phyloP scores from a whole-genome alignment of 2,329 filamentous ascomycete genomes.

The Chrysoporthe cubensis region DNA sequence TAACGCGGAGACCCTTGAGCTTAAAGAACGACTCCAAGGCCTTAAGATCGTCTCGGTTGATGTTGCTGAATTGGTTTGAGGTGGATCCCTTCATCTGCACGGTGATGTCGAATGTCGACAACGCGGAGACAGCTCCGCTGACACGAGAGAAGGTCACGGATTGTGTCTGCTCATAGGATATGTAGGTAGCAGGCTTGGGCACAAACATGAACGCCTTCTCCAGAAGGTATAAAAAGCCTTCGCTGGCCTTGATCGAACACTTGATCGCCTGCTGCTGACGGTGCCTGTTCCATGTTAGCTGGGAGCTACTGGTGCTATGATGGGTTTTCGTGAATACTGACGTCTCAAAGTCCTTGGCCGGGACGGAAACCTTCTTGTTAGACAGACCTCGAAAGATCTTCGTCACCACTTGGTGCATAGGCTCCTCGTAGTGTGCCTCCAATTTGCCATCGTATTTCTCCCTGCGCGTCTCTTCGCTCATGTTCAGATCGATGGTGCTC shows the following conservation, averaged over 20 bases:
- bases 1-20: conserved; percentile 89
- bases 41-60: conserved; percentile 96
- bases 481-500: conserved; percentile 93
- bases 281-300: conserved; percentile 58
- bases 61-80: conserved; percentile 97
- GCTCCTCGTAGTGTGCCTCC: conserved; percentile 87
- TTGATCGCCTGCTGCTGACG: conserved; percentile 95
- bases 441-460: conserved; percentile 88
- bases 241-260: conserved; percentile 99
- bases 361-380: conserved; percentile 92
- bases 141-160: conserved; percentile 96
- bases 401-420: conserved; percentile 89
- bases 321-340: conserved; percentile 41
- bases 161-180: conserved; percentile 90
- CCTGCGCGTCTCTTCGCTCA: conserved; percentile 86
- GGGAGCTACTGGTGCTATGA: conserved; percentile 7
- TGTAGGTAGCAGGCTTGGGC: conserved; percentile 96
- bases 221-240: conserved; percentile 94
- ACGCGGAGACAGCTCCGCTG: conserved; percentile 88
- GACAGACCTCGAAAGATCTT: conserved; percentile 94
- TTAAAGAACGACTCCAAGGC: conserved; percentile 98
- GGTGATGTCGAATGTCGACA: conserved; percentile 96
- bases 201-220: conserved; percentile 99
- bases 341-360: conserved; percentile 91
- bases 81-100: conserved; percentile 88